Base-by-base conservation (phyloP, 768 basidiomycete species). In the Leccinum uliginosum region DNA sequence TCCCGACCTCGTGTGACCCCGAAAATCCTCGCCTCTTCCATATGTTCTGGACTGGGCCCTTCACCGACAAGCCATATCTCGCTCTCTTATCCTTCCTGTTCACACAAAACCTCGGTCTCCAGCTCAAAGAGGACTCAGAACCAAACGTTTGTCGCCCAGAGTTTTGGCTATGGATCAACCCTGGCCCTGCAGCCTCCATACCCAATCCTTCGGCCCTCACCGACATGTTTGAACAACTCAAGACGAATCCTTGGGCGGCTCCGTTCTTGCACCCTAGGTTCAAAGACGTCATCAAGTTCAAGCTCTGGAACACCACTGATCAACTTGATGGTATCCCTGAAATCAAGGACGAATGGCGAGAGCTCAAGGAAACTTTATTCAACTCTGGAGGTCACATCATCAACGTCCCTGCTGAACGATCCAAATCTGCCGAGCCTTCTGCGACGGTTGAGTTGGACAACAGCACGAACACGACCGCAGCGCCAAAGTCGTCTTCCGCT, bases 1-100 rank as follows among this genome's bases (percentile, higher is more conserved):
- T 83, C 40, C 70, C 80, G 3, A 69, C 75, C 1, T 78, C 85
- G 1, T 99, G 97, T 72, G 92, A 97, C 66, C 80, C 86, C 0
- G 87, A 91, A 62, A 84, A 88, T 64, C 89, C 93, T 6, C 84
- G 90, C 34, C 74, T 98, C 30, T 98, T 96, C 78, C 97, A 99
- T 73, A 97, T 98, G 87, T 99, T 97, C 78, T 98, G 97, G 96
- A 91, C 95, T 2, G 96, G 97, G 0, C 87, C 93, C 1, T 98
- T 99, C 77, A 97, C 94, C 9, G 97, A 99, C 78, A 98, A 98
- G 71, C 97, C 97, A 3, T 98, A 99, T 78, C 83, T 93, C 57
- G 93, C 96, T 1, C 79, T 98, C 46, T 78, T 96, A 23, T 97
- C 94, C 17, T 99, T 93, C 79, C 81, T 98, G 34, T 98, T 86